Conservation (phyloP, 139 green algal species). For the Haematococcus lacustris region DNA sequence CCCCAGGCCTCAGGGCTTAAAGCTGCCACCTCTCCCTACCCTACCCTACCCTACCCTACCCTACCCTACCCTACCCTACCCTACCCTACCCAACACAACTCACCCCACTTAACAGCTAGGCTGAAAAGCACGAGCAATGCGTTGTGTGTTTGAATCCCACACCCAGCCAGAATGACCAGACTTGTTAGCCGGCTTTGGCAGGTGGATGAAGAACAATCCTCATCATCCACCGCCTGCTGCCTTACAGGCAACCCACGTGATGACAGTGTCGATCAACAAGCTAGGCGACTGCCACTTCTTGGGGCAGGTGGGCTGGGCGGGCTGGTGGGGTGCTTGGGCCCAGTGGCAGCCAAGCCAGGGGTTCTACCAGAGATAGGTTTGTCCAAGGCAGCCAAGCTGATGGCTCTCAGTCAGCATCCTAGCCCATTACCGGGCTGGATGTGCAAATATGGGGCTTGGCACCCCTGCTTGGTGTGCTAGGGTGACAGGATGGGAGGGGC, state of each 20-base stretch:
- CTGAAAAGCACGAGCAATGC: background rate
- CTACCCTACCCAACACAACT: background rate
- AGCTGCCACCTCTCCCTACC: too few species aligned
- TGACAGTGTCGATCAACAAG: conserved; percentile 7
- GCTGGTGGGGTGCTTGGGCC: background rate
- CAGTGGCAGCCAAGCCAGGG: background rate
- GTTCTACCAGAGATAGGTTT: too few species aligned
- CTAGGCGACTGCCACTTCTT: background rate
- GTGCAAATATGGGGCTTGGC: background rate
- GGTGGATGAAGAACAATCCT: too few species aligned
- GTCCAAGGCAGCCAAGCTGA: too few species aligned
- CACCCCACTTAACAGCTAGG: background rate
- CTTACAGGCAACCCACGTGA: background rate
- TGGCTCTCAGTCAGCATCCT: background rate
- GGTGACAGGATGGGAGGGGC: too few species aligned
- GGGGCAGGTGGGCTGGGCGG: background rate
- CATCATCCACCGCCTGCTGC: background rate
- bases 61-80: too few species aligned
- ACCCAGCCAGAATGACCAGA: background rate
- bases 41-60: too few species aligned
- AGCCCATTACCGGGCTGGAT: background rate
- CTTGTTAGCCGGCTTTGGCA: too few species aligned
- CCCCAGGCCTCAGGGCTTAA: background rate
- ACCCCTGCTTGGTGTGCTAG: too few species aligned
- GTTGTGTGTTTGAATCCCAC: background rate